Base-by-base conservation (phyloP, 2,329 filamentous ascomycete species). In the Fusarium vanettenii region DNA sequence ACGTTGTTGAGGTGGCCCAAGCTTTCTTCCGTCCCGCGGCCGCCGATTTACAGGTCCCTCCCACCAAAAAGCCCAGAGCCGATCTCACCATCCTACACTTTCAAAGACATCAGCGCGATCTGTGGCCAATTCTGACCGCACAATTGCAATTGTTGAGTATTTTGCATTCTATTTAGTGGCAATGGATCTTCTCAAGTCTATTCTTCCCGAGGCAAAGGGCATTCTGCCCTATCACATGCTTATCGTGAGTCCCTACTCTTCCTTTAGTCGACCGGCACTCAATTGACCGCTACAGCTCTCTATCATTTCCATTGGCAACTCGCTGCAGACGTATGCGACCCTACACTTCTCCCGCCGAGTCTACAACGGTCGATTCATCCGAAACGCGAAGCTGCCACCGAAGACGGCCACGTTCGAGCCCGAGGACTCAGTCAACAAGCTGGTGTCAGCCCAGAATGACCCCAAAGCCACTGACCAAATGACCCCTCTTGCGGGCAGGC, bases 281-380 rank as follows among this genome's bases (percentile, higher is more conserved):
- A 52, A 59, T 62, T 73, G 37, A 79, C 71, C 68, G 61, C 50
- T 37, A 29, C 74, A 98, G 96, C 89, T 97, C 81, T 95, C 95
- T 66, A 81, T 95, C 66, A 89, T 97, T 67, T 95, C 96, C 33
- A 88, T 97, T 69, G 92, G 91, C 79, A 99, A 99, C 87, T 93
- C 92, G 39, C 82, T 97, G 56, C 95, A 98, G 87, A 91, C 94
- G 81, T 97, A 97, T 85, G 80, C 86, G 39, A 97, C 95, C 20
- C 88, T 95, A 5, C 88, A 92, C 82, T 97, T 94, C 85, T 95
- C 95, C 9, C 91, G 92, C n/a, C 93, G 94, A 82, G 90, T 98
- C 80, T 99, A 98, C 87, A 91, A 92, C 77, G 91, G 91, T 70
- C 85, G 85, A 73, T 91, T 90, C 78, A 84, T 91, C 22, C 83